Conservation (phyloP, 768 basidiomycete species). For the Russula lepida region DNA sequence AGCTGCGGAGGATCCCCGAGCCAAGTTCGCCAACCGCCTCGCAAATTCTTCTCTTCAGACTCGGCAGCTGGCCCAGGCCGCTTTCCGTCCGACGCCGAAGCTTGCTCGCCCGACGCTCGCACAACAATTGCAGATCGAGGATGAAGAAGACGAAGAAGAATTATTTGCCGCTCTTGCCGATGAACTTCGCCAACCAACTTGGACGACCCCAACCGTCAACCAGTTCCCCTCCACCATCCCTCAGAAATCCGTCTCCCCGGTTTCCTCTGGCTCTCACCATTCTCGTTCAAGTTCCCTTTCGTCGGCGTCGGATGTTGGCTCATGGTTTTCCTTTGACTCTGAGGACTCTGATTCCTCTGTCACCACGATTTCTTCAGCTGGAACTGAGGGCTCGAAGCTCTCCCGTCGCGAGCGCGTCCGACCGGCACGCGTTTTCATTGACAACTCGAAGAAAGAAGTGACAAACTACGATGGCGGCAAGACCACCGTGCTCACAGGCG, state of each 20-base stretch:
- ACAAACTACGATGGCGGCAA: constrained; percentile 84
- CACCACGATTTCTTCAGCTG: constrained; percentile 37
- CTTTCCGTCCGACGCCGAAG: constrained; percentile 15
- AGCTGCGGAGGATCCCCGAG: constrained; percentile 26
- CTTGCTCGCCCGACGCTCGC: constrained; percentile 41
- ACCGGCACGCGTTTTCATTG: constrained; percentile 64
- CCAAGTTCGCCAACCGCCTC: neutral
- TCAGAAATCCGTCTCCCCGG: constrained; percentile 46
- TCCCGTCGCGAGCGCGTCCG: constrained; percentile 64
- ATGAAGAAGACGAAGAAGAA: constrained; percentile 61
- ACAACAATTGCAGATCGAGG: constrained; percentile 65
- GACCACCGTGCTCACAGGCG: constrained; percentile 81
- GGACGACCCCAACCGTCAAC: constrained; percentile 56
- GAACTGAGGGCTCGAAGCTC: constrained; percentile 34
- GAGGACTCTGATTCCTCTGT: constrained; percentile 35
- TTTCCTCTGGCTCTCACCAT: constrained; percentile 46
- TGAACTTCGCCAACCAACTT: constrained; percentile 58
- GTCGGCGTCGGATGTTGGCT: constrained; percentile 50
- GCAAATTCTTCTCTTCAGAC: constrained; percentile 20
- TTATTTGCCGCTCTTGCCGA: constrained; percentile 69
- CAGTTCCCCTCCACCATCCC: constrained; percentile 43
- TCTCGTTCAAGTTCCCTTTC: constrained; percentile 52
- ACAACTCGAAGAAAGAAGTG: constrained; percentile 66
- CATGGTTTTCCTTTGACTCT: constrained; percentile 61
- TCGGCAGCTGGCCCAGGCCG: constrained; percentile 22